These are phyloP conservation scores for Fusarium ambrosium DNA, from an alignment of 2,329 filamentous ascomycete species.

Conservation along the genomic window DNA sequence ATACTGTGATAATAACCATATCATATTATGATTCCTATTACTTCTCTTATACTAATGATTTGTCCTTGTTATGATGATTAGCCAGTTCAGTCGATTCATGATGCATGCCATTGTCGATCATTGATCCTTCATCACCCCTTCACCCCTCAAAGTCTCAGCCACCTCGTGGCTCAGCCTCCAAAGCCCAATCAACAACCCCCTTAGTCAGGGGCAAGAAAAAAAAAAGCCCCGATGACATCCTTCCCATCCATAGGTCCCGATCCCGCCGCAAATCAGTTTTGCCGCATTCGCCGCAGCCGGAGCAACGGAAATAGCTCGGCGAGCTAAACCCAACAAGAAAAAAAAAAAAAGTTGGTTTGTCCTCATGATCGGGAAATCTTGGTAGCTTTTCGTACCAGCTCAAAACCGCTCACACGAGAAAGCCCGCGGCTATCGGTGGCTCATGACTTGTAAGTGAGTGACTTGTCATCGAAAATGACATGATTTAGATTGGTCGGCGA, in stretches of 20 bases:
- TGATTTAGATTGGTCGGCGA: constrained; percentile 20
- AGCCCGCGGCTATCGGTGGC: constrained; percentile 19
- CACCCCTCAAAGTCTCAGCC: constrained; percentile 3
- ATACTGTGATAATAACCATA: not conserved
- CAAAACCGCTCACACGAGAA: constrained; percentile 20
- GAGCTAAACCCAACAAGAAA: constrained; percentile 16
- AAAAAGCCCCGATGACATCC: constrained; percentile 6
- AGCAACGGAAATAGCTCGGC: constrained; percentile 46
- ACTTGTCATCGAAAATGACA: constrained; percentile 25
- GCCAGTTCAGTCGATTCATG: not conserved
- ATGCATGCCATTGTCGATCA: not conserved
- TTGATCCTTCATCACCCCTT: not conserved
- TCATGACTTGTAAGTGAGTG: not conserved
- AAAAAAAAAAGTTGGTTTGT: not conserved
- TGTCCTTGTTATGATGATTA: not conserved
- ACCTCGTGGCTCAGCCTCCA: constrained; percentile 24
- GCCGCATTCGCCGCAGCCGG: constrained; percentile 34
- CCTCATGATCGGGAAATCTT: not conserved
- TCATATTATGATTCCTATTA: not conserved
- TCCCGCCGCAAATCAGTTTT: constrained; percentile 23
- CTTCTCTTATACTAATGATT: not conserved
- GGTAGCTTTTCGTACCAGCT: constrained; percentile 3
- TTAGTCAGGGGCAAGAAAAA: constrained; percentile 21
- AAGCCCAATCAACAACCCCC: not conserved
- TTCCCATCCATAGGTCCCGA: constrained; percentile 5